phyloP scores from a whole-genome alignment of 768 basidiomycete genomes.

The Saitozyma sp. region DNA sequence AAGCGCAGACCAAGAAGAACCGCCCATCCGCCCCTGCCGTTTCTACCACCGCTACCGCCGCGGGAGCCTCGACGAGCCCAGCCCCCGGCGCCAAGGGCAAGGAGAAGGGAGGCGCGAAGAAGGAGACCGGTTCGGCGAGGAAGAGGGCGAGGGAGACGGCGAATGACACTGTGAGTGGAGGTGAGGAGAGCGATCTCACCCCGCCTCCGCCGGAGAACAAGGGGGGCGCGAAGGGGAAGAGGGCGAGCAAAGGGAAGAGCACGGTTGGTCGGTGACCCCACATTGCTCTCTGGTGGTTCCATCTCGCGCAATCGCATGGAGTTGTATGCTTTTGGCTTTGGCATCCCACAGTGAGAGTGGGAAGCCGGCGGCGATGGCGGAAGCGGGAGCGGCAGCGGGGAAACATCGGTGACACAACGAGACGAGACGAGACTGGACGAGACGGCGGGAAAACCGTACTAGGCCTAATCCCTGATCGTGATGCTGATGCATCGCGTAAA shows the following conservation, averaged over 20 bases:
- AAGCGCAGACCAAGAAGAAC: constrained; percentile 53
- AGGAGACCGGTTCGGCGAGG: constrained; percentile 58
- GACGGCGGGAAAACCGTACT: background rate
- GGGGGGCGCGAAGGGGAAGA: too few species aligned
- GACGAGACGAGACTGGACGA: background rate
- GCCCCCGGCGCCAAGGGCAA: constrained; percentile 28
- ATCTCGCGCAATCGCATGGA: too few species aligned
- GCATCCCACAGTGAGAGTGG: too few species aligned
- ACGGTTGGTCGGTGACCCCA: too few species aligned
- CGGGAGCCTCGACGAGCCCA: constrained; percentile 5
- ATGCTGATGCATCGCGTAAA: constrained; percentile 15
- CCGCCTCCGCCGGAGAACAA: too few species aligned
- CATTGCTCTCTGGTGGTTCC: too few species aligned
- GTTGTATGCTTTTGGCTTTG: too few species aligned
- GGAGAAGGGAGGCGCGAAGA: constrained; percentile 35
- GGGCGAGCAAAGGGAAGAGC: too few species aligned
- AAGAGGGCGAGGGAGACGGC: constrained; percentile 60
- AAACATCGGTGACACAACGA: background rate
- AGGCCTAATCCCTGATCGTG: background rate
- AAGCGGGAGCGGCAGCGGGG: too few species aligned
- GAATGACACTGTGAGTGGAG: constrained; percentile 42
- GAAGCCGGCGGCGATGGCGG: too few species aligned
- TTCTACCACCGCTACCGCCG: constrained; percentile 5
- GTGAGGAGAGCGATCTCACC: too few species aligned
- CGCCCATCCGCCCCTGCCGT: constrained; percentile 52